These are phyloP conservation scores for Tolypocladium album DNA, from an alignment of 2,329 filamentous ascomycete species.

Conservation along the genomic window DNA sequence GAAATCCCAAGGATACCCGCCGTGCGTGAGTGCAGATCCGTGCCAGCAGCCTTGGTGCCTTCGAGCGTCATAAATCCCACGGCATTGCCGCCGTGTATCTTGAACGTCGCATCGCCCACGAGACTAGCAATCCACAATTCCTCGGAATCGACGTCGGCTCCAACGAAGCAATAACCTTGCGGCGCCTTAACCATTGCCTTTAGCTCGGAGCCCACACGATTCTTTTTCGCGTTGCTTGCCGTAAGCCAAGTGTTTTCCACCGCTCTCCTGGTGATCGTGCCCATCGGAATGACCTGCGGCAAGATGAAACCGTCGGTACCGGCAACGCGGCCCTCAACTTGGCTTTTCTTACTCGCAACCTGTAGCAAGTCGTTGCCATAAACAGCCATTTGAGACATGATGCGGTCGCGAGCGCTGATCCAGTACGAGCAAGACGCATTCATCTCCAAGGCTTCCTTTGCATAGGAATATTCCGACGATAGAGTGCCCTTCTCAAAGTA, in stretches of 20 bases:
- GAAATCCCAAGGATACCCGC: constrained; percentile 88
- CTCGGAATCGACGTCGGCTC: constrained; percentile 93
- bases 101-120: constrained; percentile 88
- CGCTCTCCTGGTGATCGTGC: constrained; percentile 84
- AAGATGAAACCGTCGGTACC: constrained; percentile 63
- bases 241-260: constrained; percentile 99
- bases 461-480: constrained; percentile 79
- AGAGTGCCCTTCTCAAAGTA: constrained; percentile 88
- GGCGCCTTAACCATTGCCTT: constrained; percentile 96
- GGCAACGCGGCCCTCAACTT: constrained; percentile 8
- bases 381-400: constrained; percentile 91
- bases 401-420: constrained; percentile 91
- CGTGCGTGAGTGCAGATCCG: constrained; percentile 88
- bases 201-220: constrained; percentile 89
- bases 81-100: constrained; percentile 89
- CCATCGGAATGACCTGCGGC: constrained; percentile 96
- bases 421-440: constrained; percentile 98
- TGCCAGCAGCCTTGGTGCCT: constrained; percentile 87
- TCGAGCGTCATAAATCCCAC: constrained; percentile 99
- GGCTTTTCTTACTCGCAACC: constrained; percentile 1
- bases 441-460: constrained; percentile 94
- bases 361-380: constrained; percentile 54
- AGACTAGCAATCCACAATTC: constrained; percentile 97
- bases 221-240: constrained; percentile 91
- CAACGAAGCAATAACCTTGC: constrained; percentile 83